A percentile compares a stretch with the other conserved stretches of the same genome.
phyloP scores from a whole-genome alignment of 208 protist species.

The Willaertia magna region DNA sequence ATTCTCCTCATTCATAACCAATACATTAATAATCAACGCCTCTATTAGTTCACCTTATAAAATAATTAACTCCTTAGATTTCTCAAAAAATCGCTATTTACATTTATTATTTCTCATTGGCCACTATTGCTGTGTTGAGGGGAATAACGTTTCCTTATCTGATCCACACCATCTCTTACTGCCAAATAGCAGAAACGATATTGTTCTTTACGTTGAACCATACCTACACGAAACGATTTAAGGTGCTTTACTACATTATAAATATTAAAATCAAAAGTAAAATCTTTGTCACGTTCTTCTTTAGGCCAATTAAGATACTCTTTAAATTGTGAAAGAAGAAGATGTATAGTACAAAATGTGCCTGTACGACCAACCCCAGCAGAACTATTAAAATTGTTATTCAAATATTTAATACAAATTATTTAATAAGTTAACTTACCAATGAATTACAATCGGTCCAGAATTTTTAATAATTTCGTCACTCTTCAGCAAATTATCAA shows the following conservation, averaged over 20 bases:
- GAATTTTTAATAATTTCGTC: background rate
- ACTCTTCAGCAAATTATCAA: background rate
- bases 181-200: background rate
- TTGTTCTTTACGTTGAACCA: slow-evolving; percentile 4
- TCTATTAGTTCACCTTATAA: too few relatives aligned
- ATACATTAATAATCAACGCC: too few relatives aligned
- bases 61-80: too few relatives aligned
- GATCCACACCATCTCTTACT: background rate
- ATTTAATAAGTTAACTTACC: background rate
- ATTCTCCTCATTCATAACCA: too few relatives aligned
- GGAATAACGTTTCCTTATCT: too few relatives aligned
- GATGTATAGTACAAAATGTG: slow-evolving; percentile 1
- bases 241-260: background rate
- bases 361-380: slow-evolving; percentile 1
- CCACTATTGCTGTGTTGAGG: too few relatives aligned
- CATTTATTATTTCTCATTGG: too few relatives aligned
- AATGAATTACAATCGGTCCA: background rate
- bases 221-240: background rate
- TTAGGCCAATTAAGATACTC: background rate
- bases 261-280: background rate
- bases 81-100: too few relatives aligned
- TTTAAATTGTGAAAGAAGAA: background rate
- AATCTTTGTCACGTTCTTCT: background rate
- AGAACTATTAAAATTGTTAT: background rate
- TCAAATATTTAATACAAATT: background rate